Conservation (phyloP, 495 filamentous ascomycete species). For the Penicillium canescens region DNA sequence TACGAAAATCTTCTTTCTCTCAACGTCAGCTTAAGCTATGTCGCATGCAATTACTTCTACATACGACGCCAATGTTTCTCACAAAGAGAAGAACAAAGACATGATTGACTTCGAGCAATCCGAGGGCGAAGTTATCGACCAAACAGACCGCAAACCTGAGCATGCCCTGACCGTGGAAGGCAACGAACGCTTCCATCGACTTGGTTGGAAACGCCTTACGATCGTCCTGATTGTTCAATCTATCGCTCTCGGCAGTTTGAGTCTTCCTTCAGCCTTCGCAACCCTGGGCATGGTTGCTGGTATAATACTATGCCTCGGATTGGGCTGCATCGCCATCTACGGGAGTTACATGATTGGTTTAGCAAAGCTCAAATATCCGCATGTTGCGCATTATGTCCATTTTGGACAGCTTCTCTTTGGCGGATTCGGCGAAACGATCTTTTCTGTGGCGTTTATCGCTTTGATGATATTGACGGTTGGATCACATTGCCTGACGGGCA, state of each 20-base stretch:
- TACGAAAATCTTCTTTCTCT: neutral
- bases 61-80: neutral
- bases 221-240: constrained; percentile 61
- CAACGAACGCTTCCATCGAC: constrained; percentile 19
- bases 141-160: neutral
- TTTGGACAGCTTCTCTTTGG: constrained; percentile 55
- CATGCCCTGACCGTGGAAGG: neutral
- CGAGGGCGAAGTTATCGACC: neutral
- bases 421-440: constrained; percentile 60
- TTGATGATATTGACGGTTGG: constrained; percentile 67
- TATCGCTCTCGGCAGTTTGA: constrained; percentile 62
- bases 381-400: constrained; percentile 66
- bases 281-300: constrained; percentile 61
- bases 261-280: constrained; percentile 59
- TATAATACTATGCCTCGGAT: constrained; percentile 51
- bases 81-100: neutral
- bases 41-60: neutral
- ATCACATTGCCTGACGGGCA: constrained; percentile 70
- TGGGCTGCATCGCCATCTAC: constrained; percentile 69
- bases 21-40: neutral
- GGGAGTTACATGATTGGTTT: constrained; percentile 72
- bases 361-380: constrained; percentile 65
- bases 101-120: constrained; percentile 1
- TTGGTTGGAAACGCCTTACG: constrained; percentile 42
- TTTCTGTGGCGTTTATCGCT: constrained; percentile 55